These are phyloP conservation scores for Colletotrichum musae DNA, from an alignment of 2,329 filamentous ascomycete species.

Conservation along the genomic window DNA sequence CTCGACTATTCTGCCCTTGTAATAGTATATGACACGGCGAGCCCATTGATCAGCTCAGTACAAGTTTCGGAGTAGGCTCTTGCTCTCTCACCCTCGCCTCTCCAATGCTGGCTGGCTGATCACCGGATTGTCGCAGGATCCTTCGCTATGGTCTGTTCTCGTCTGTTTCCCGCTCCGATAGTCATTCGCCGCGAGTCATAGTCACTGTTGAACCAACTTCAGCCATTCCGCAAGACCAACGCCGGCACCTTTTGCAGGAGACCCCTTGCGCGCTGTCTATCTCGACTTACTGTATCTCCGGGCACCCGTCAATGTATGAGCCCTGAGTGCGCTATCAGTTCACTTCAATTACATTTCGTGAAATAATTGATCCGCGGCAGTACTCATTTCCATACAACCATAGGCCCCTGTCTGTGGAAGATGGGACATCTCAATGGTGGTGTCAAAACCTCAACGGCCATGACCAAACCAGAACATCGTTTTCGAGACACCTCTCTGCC, in stretches of 20 bases:
- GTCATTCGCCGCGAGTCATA: constrained; percentile 1
- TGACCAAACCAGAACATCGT: neutral
- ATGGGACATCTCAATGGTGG: constrained; percentile 19
- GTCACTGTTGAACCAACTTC: neutral
- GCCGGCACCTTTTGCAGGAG: neutral
- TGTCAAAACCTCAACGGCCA: constrained; percentile 16
- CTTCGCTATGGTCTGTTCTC: constrained; percentile 31
- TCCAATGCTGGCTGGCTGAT: neutral
- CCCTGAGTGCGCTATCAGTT: no score
- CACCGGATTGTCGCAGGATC: constrained; percentile 1
- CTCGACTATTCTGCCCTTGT: constrained; percentile 4
- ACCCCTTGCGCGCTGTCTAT: neutral
- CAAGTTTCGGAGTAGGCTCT: neutral
- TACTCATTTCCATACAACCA: no score
- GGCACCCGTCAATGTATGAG: no score
- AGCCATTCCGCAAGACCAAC: neutral
- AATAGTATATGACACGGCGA: constrained; percentile 5
- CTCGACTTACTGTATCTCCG: neutral
- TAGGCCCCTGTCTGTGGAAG: neutral
- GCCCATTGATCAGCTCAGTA: constrained; percentile 1
- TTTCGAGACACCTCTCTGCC: constrained; percentile 44
- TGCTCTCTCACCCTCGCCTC: neutral
- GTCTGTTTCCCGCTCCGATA: constrained; percentile 2
- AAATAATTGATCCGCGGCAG: no score
- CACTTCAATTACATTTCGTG: no score